These are phyloP conservation scores for Boletellus ananas DNA, from an alignment of 768 basidiomycete species.

Conservation along the genomic window DNA sequence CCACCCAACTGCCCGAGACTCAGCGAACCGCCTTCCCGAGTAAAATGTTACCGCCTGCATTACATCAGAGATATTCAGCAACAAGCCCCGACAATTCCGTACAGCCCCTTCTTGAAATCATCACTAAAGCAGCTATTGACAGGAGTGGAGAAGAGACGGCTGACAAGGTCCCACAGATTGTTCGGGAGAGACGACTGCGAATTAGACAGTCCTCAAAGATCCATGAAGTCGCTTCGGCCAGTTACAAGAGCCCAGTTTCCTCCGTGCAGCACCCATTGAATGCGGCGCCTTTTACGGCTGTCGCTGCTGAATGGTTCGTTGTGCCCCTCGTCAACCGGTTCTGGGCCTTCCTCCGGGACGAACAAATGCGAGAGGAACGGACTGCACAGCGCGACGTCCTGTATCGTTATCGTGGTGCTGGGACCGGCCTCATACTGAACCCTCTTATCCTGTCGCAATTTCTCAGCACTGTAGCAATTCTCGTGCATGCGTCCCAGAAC, in stretches of 20 bases:
- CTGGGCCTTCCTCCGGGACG: conserved; percentile 89
- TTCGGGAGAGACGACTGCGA: conserved; percentile 72
- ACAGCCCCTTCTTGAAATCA: conserved; percentile 55
- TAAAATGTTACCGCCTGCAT: conserved; percentile 65
- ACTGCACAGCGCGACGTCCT: conserved; percentile 54
- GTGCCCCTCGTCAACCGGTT: conserved; percentile 90
- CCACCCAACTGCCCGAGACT: conserved; percentile 29
- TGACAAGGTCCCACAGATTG: conserved; percentile 55
- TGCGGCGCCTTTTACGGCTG: conserved; percentile 49
- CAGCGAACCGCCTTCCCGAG: conserved; percentile 65
- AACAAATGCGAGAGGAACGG: conserved; percentile 70
- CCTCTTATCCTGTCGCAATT: conserved; percentile 74
- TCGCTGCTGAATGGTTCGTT: conserved; percentile 87
- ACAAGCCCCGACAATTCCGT: conserved; percentile 41
- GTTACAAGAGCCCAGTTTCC: conserved; percentile 15
- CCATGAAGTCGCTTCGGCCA: conserved; percentile 35
- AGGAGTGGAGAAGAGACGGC: conserved; percentile 52
- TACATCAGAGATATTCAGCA: conserved; percentile 68
- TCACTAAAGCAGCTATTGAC: conserved; percentile 62
- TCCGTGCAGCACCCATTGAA: conserved; percentile 5
- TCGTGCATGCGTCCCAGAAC: conserved; percentile 80
- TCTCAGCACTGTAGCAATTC: conserved; percentile 67
- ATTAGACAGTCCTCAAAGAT: conserved; percentile 50
- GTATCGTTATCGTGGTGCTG: conserved; percentile 63
- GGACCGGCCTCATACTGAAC: conserved; percentile 79